These are phyloP conservation scores for Centella asiatica DNA, from an alignment of 129 eudicot species.

Conservation along the genomic window DNA sequence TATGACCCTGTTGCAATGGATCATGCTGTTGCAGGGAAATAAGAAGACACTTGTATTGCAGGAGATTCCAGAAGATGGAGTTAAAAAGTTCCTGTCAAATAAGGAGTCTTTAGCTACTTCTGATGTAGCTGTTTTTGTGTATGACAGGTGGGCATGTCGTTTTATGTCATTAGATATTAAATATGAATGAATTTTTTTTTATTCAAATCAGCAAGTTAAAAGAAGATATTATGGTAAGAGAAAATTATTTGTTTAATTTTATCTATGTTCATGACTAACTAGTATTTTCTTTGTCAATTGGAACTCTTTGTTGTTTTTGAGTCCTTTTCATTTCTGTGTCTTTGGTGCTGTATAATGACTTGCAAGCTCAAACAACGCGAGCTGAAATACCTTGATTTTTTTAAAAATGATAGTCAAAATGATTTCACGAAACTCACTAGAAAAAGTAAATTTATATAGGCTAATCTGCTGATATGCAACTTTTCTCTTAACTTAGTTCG, in stretches of 20 bases:
- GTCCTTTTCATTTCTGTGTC: background rate
- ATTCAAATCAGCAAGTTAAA: background rate
- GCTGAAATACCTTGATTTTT: background rate
- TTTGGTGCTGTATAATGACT: background rate
- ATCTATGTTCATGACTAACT: no score
- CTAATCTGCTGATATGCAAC: constrained; percentile 8
- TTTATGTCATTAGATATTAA: no score
- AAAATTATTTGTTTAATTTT: background rate
- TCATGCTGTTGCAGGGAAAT: constrained; percentile 51
- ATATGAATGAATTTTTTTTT: no score
- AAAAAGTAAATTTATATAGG: constrained; percentile 2
- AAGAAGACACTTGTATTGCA: constrained; percentile 73
- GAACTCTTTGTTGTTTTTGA: background rate
- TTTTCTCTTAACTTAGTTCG: constrained; percentile 39
- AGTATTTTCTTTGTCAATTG: no score
- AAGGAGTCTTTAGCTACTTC: constrained; percentile 74
- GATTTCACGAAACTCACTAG: constrained; percentile 1
- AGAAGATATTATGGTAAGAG: background rate
- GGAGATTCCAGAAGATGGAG: constrained; percentile 86
- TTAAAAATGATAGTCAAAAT: background rate
- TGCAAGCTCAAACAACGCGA: background rate
- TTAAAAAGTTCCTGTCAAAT: constrained; percentile 38
- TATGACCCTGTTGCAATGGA: constrained; percentile 6
- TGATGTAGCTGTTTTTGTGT: constrained; percentile 81
- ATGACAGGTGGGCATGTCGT: constrained; percentile 60